A percentile compares a stretch with the other conserved stretches of the same genome.
Conservation (phyloP, 345 rosid species). For the Mercurialis annua region DNA sequence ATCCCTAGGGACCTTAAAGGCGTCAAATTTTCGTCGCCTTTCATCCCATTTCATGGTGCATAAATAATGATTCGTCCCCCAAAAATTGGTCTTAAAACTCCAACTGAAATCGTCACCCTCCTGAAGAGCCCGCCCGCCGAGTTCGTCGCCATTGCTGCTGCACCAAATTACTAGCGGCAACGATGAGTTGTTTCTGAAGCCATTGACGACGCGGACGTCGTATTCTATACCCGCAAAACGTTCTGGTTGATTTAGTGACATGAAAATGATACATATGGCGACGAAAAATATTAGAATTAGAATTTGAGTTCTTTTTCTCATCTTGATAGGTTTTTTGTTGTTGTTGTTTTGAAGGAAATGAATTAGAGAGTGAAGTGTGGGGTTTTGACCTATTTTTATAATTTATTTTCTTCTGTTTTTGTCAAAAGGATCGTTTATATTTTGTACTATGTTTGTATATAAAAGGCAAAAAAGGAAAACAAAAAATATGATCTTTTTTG, state of each 20-base stretch:
- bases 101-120: conserved; percentile 89
- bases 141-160: conserved; percentile 49
- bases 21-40: conserved; percentile 53
- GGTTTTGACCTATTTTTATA: background rate
- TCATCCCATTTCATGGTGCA: conserved; percentile 83
- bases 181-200: conserved; percentile 80
- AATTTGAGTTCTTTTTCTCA: background rate
- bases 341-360: background rate
- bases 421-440: background rate
- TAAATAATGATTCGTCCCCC: conserved; percentile 38
- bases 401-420: background rate
- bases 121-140: conserved; percentile 94
- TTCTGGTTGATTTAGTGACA: conserved; percentile 34
- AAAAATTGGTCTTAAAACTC: conserved; percentile 45
- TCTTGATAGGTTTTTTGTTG: conserved; percentile 35
- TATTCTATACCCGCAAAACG: conserved; percentile 39
- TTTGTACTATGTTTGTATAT: background rate
- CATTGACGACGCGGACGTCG: conserved; percentile 81
- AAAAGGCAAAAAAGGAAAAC: background rate
- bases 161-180: conserved; percentile 89
- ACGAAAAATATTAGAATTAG: conserved; percentile 24
- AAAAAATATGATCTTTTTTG: background rate
- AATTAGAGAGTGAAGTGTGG: background rate
- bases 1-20: conserved; percentile 59
- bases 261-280: conserved; percentile 21